A percentile compares a stretch with the other conserved stretches of the same genome.
Evolutionary conservation across 768 basidiomycete genomes (phyloP).

Genomic region (Cytidiella melzeri): DNA sequence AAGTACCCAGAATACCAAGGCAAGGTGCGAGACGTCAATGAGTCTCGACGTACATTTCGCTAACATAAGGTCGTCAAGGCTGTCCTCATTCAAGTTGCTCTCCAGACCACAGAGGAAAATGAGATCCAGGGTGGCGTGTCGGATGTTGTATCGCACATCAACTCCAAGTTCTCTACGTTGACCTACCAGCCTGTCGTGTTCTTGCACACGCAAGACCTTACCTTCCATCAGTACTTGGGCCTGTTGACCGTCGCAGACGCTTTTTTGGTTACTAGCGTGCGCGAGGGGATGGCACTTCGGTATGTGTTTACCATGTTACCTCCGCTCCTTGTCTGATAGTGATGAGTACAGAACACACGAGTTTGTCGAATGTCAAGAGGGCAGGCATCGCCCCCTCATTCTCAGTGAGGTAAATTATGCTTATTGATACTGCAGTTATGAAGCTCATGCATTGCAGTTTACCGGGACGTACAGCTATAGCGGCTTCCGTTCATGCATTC

Average conservation of each 20-base stretch:
- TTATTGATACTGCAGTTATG: not conserved
- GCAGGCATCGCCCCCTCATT: slow-evolving; percentile 59
- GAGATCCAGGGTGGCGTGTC: slow-evolving; percentile 69
- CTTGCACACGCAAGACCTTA: slow-evolving; percentile 77
- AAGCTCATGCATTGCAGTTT: slow-evolving; percentile 42
- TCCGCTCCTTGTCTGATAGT: not conserved
- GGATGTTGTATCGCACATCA: slow-evolving; percentile 74
- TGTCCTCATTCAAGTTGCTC: slow-evolving; percentile 82
- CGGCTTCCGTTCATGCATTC: slow-evolving; percentile 82
- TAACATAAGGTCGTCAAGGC: slow-evolving; percentile 40
- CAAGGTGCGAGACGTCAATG: slow-evolving; percentile 38
- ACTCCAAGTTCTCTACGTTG: slow-evolving; percentile 75
- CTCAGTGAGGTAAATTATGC: slow-evolving; percentile 59
- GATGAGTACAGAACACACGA: slow-evolving; percentile 51
- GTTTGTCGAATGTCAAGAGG: slow-evolving; percentile 82
- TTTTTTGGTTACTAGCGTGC: slow-evolving; percentile 76
- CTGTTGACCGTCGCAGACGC: slow-evolving; percentile 78
- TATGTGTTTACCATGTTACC: slow-evolving; percentile 1
- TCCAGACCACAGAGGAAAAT: slow-evolving; percentile 75
- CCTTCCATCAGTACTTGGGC: slow-evolving; percentile 81
- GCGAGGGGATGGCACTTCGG: slow-evolving; percentile 85
- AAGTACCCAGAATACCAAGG: slow-evolving; percentile 75
- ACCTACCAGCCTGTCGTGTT: slow-evolving; percentile 88
- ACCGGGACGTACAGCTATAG: slow-evolving; percentile 83
- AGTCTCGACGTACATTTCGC: not conserved